Evolutionary conservation across 2,329 filamentous ascomycete genomes (phyloP), one percentile per base, ranked within the genome.

Genomic region (Aspergillus pseudoglaucus): DNA sequence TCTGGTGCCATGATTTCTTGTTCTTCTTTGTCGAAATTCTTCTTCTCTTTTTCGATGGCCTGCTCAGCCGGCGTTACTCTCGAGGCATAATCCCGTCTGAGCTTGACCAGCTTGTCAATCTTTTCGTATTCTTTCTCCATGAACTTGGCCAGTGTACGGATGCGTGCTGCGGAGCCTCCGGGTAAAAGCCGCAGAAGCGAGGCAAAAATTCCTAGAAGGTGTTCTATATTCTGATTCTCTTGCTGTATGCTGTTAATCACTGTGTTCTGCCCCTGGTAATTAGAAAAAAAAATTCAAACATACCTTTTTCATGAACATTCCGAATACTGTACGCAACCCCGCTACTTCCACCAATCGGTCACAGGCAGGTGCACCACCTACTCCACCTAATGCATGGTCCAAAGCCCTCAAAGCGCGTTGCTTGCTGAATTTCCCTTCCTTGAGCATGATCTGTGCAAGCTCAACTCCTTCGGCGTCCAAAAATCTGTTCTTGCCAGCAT

Each of bases 81-180:
- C 0, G 76, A 72, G 0, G 79, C 78, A 63, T 90, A 95, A 10
- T 87, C 85, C 42, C 81, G 73, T 37, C 90, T 80, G 42, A 96
- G 67, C 50, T 78, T 75, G 32, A 95, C 66, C 4, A 97, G 74
- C 62, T 84, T 88, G 5, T 64, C 72, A 33, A 89, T 81, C 74
- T 97, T 97, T 56, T 80, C 88, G 64, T 94, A 95, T 55, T 95
- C 84, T 63, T 89, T 95, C 67, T 98, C 93, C 15, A 95, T 86
- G 60, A 97, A 97, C 63, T 98, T 98, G 42, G 90, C 91, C 3
- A 97, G 77, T 1, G 85, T 80, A 3, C 93, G 82, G 57, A 97
- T 94, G 5, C 93, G 81, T 27, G 84, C 78, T 0, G 88, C 76
- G 1, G 88, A 90, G 27, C 88, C 82, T 14, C 83, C 87, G 0